A percentile compares a stretch with the other conserved stretches of the same genome.
Conservation (phyloP, 495 filamentous ascomycete genomes). For the Podospora pseudocomata region DNA sequence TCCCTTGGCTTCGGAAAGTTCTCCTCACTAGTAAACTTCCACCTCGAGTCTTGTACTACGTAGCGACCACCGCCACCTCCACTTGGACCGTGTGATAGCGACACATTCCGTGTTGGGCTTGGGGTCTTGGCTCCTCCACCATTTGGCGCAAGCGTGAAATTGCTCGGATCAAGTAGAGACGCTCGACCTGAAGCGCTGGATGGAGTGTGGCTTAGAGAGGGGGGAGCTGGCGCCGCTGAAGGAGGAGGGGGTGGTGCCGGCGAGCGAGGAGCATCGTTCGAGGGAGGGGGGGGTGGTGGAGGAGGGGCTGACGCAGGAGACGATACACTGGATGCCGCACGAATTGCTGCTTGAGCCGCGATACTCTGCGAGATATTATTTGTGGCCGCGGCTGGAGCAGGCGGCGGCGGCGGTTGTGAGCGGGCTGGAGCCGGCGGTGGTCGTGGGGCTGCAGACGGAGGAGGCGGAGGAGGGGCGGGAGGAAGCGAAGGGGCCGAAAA, state of each 20-base stretch:
- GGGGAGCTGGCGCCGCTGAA: conserved; percentile 34
- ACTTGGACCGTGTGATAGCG: conserved; percentile 28
- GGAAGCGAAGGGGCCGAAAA: conserved; percentile 49
- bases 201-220: conserved; percentile 32
- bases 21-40: conserved; percentile 80
- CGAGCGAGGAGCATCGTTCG: conserved; percentile 30
- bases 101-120: conserved; percentile 38
- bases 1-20: conserved; percentile 80
- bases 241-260: conserved; percentile 38
- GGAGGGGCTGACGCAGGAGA: conserved; percentile 47
- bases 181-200: conserved; percentile 33
- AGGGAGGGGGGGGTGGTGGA: conserved; percentile 31
- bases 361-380: conserved; percentile 39
- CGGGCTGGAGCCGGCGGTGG: conserved; percentile 33
- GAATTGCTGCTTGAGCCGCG: conserved; percentile 49
- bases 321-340: conserved; percentile 41
- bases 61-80: conserved; percentile 45
- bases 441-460: conserved; percentile 50
- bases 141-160: conserved; percentile 66
- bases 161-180: conserved; percentile 67
- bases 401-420: conserved; percentile 30
- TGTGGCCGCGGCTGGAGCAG: conserved; percentile 19
- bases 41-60: conserved; percentile 73
- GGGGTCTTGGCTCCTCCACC: conserved; percentile 41
- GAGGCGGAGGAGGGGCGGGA: conserved; percentile 50